A percentile compares a stretch with the other conserved stretches of the same genome.
Evolutionary conservation across 345 rosid species (phyloP).

Genomic region (Gossypium turneri): DNA sequence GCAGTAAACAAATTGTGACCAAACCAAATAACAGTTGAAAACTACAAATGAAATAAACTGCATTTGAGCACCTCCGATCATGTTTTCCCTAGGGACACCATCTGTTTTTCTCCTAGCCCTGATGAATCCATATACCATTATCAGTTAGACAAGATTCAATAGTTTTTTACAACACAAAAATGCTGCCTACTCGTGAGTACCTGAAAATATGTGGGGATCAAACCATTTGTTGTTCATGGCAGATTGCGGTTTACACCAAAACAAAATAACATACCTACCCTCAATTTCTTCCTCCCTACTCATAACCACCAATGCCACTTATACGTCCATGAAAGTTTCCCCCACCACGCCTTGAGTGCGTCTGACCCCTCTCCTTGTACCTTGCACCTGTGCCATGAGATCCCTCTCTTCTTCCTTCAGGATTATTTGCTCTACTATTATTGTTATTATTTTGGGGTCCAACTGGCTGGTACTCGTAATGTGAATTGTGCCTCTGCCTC

Average conservation of each 20-base stretch:
- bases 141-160: slow-evolving; percentile 17
- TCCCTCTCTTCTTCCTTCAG: slow-evolving; percentile 50
- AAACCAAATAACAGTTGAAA: not conserved
- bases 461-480: slow-evolving; percentile 82
- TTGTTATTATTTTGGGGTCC: slow-evolving; percentile 35
- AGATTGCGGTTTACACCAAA: slow-evolving; percentile 1
- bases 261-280: slow-evolving; percentile 8
- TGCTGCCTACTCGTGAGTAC: slow-evolving; percentile 27
- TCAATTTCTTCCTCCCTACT: slow-evolving; percentile 28
- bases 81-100: slow-evolving; percentile 19
- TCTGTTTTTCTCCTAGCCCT: slow-evolving; percentile 33
- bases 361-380: slow-evolving; percentile 67
- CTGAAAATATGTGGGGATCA: slow-evolving; percentile 20
- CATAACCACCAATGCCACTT: slow-evolving; percentile 38
- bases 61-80: slow-evolving; percentile 5
- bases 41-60: slow-evolving; percentile 9
- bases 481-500: slow-evolving; percentile 54
- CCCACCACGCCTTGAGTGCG: slow-evolving; percentile 56
- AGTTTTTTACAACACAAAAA: slow-evolving; percentile 20
- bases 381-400: slow-evolving; percentile 46
- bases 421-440: slow-evolving; percentile 24
- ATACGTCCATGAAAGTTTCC: slow-evolving; percentile 43
- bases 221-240: slow-evolving; percentile 12
- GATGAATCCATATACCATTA: slow-evolving; percentile 31
- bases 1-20: not conserved